Base-by-base conservation (phyloP, 73 alveolate species). In the Paramecium pentaurelia region DNA sequence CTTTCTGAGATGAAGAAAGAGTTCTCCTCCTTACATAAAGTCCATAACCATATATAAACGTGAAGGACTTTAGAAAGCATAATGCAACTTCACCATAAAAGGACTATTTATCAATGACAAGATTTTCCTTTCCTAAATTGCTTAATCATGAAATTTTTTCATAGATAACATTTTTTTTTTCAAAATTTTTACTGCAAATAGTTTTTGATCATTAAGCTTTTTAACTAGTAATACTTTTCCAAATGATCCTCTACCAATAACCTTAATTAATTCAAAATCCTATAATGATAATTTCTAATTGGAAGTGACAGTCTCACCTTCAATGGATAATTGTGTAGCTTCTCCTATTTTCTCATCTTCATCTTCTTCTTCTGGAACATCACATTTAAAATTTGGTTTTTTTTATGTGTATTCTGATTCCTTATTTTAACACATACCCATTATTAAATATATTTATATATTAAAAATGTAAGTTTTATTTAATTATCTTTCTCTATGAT, bases 241-340 rank as follows among this genome's bases (percentile, higher is more conserved):
- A 77, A 97, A 97, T 3, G 99, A 92, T 6, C 99, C 99, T 85
- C 97, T 60, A 6, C 99, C 99, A 42, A 97, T 94, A 11, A 97
- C 98, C 95, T 97, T 94, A 28, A 94, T 90, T 37, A 93, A 59
- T 9, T 27, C 94, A 85, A 96, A 96, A 93, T 95, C 60, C 6
- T 49, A 9, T 27, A 14, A 14, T 14, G 95, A 27, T 88, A 54
- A 54, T 6, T 54, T 54, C 14, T 54, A 25, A 7, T 16, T 4
- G 6, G 32, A 3, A 54, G 6, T 5, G 18, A n/a, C 36, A 54
- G 18, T 54, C 6, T 18, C 70, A 54, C 70, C 32, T 54, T 54
- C 36, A 3, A 54, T 54, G 3, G 32, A 11, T 54, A 18, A 54
- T 54, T 18, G 14, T n/a, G 32, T 16, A 54, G 70, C 20, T 54